A percentile compares a stretch with the other conserved stretches of the same genome.
Conservation (phyloP, 331 rosid species). For the Malus hybrid region DNA sequence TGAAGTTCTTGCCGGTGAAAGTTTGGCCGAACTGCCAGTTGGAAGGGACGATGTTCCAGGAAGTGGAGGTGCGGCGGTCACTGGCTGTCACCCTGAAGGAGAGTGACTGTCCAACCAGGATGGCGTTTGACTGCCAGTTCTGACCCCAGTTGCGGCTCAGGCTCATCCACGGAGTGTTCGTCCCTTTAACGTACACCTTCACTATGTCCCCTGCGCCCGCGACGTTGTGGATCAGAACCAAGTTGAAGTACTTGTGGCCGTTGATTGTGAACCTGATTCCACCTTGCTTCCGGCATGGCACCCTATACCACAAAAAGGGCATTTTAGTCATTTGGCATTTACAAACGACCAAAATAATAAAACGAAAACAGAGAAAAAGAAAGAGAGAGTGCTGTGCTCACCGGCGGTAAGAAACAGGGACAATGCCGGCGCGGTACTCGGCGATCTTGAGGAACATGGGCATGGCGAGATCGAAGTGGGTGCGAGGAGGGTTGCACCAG, state of each 20-base stretch:
- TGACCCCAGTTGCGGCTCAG: conserved; percentile 91
- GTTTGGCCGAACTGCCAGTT: conserved; percentile 84
- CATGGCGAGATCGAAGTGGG: conserved; percentile 86
- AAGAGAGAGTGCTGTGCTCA: not conserved
- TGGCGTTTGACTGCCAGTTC: conserved; percentile 67
- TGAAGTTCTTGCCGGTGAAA: conserved; percentile 63
- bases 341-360: not conserved
- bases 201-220: conserved; percentile 79
- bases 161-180: conserved; percentile 60
- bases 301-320: conserved; percentile 27
- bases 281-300: conserved; percentile 59
- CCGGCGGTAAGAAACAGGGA: conserved; percentile 80
- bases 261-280: conserved; percentile 78
- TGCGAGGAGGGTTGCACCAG: conserved; percentile 86
- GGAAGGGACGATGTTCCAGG: conserved; percentile 60
- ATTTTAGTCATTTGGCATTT: not conserved
- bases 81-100: conserved; percentile 73
- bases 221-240: conserved; percentile 71
- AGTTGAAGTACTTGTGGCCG: conserved; percentile 73
- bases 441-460: conserved; percentile 88
- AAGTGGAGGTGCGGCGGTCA: conserved; percentile 64
- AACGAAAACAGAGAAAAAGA: not conserved
- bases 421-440: conserved; percentile 79
- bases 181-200: conserved; percentile 58
- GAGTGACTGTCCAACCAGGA: conserved; percentile 70